Evolutionary conservation across 306 rosid species (phyloP).

Genomic region (Dicorynia guianensis): DNA sequence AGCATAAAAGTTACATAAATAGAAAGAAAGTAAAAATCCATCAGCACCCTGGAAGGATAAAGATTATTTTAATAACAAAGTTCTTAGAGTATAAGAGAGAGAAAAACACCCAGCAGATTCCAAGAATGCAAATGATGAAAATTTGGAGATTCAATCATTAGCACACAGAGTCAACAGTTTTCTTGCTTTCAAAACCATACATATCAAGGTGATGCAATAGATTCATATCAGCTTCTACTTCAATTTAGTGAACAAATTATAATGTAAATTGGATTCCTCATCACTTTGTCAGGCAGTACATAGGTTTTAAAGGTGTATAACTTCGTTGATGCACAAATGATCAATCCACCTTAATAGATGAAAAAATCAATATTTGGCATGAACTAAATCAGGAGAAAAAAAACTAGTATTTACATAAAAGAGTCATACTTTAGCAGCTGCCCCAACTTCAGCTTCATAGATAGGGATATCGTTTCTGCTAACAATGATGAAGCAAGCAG

Average conservation of each 20-base stretch:
- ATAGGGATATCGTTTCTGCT: constrained; percentile 97
- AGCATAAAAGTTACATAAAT: background rate
- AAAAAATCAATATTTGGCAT: constrained; percentile 17
- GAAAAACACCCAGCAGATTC: background rate
- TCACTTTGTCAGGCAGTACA: constrained; percentile 22
- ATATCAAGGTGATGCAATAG: background rate
- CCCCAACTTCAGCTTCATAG: constrained; percentile 98
- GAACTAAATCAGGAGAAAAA: background rate
- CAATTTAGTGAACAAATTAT: constrained; percentile 5
- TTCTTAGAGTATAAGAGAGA: background rate
- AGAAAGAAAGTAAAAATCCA: background rate
- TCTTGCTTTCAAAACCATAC: constrained; percentile 19
- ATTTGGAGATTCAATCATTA: constrained; percentile 8
- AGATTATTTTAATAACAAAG: background rate
- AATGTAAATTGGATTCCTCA: constrained; percentile 2
- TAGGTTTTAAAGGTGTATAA: constrained; percentile 5
- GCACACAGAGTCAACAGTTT: too few species aligned
- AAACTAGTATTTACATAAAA: background rate
- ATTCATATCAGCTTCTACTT: constrained; percentile 29
- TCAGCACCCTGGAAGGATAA: background rate
- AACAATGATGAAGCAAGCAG: constrained; percentile 96
- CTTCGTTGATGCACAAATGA: constrained; percentile 22
- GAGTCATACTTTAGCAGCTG: constrained; percentile 78
- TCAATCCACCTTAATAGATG: constrained; percentile 2
- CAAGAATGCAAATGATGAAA: constrained; percentile 4